phyloP scores from a whole-genome alignment of 805 yeast genomes.

The Myxozyma mucilagina region DNA sequence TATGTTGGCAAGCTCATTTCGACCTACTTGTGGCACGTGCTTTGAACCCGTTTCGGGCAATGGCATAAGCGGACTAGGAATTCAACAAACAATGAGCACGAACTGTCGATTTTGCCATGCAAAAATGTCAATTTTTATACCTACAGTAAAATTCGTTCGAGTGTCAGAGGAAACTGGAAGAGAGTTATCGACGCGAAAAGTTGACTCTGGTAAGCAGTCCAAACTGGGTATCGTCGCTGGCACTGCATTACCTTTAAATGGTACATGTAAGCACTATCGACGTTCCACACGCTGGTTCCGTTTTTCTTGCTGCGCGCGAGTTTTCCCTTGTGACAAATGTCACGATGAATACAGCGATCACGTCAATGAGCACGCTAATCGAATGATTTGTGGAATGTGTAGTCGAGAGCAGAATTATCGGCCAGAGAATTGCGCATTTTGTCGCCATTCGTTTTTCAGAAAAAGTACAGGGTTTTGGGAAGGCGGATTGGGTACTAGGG shows the following conservation, averaged over 20 bases:
- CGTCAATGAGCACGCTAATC: constrained; percentile 41
- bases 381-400: constrained; percentile 48
- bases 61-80: constrained; percentile 40
- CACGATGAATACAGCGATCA: constrained; percentile 45
- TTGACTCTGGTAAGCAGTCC: constrained; percentile 32
- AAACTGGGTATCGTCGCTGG: constrained; percentile 42
- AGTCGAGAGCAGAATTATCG: constrained; percentile 45
- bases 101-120: constrained; percentile 44
- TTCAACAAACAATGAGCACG: constrained; percentile 39
- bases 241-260: constrained; percentile 43
- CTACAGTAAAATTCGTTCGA: constrained; percentile 39
- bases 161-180: constrained; percentile 36
- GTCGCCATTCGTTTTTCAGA: constrained; percentile 42
- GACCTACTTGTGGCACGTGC: constrained; percentile 44
- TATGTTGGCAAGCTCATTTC: constrained; percentile 41
- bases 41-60: constrained; percentile 33
- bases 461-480: constrained; percentile 47
- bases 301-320: constrained; percentile 46
- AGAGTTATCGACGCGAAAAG: constrained; percentile 1
- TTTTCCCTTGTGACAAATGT: constrained; percentile 47
- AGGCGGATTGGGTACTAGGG: constrained; percentile 49
- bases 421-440: constrained; percentile 40
- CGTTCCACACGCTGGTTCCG: constrained; percentile 48
- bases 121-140: constrained; percentile 40
- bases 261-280: constrained; percentile 45